Conservation (phyloP, 2,329 filamentous ascomycete species). For the Penicillium sp. region DNA sequence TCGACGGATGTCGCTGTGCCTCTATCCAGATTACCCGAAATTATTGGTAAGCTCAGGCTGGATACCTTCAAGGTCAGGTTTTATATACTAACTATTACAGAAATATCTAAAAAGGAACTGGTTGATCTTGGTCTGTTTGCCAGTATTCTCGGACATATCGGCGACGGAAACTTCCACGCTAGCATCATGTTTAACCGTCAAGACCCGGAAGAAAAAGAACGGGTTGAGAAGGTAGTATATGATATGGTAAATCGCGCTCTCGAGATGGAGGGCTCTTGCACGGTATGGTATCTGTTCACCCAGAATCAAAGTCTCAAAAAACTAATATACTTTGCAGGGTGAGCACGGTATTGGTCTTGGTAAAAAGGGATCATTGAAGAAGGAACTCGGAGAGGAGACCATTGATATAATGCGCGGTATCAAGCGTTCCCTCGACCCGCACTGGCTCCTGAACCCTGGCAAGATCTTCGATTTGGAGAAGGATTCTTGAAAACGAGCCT, state of each 20-base stretch:
- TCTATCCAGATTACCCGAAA: slow-evolving; percentile 60
- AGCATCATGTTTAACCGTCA: slow-evolving; percentile 82
- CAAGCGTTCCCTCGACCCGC: slow-evolving; percentile 78
- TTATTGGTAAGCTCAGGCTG: slow-evolving; percentile 50
- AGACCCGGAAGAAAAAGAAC: slow-evolving; percentile 67
- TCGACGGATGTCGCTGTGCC: slow-evolving; percentile 63
- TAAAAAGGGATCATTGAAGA: slow-evolving; percentile 76
- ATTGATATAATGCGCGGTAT: slow-evolving; percentile 81
- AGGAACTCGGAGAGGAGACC: slow-evolving; percentile 78
- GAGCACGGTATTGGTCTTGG: slow-evolving; percentile 85
- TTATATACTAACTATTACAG: slow-evolving; percentile 45
- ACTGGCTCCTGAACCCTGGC: slow-evolving; percentile 88
- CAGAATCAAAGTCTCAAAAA: not conserved
- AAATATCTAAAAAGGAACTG: slow-evolving; percentile 85
- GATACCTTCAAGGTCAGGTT: rapidly evolving
- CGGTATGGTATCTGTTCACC: slow-evolving; percentile 42
- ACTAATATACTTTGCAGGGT: slow-evolving; percentile 47
- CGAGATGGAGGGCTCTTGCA: slow-evolving; percentile 92
- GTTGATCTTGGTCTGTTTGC: slow-evolving; percentile 83
- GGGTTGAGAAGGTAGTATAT: slow-evolving; percentile 78
- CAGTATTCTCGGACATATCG: slow-evolving; percentile 84
- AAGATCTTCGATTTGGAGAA: slow-evolving; percentile 74
- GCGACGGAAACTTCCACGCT: slow-evolving; percentile 93
- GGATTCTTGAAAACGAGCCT: slow-evolving; percentile 6
- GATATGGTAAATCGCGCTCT: slow-evolving; percentile 89